These are phyloP conservation scores for Pseudogymnoascus sp. DNA, from an alignment of 2,329 filamentous ascomycete genomes.

Conservation along the genomic window DNA sequence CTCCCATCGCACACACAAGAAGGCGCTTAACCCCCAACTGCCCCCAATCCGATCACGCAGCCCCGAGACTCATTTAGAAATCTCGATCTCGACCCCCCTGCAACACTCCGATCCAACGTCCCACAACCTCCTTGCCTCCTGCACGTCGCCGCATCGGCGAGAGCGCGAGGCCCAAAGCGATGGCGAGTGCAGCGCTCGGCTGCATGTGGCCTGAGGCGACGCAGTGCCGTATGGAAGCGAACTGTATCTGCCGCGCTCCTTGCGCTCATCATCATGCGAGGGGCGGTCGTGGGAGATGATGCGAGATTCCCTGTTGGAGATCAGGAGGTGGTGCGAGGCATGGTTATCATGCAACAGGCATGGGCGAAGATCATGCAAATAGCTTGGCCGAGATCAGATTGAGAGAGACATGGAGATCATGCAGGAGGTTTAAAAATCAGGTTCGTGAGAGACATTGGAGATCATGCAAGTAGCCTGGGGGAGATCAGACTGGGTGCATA, in stretches of 20 bases:
- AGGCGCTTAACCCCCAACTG: not conserved
- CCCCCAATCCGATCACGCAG: not conserved
- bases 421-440: not conserved
- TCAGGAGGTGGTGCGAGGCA: not conserved
- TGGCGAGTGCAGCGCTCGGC: not conserved
- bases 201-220: not conserved
- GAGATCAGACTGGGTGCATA: not conserved
- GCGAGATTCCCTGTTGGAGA: not conserved
- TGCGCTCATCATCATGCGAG: not conserved
- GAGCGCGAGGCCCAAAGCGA: not conserved
- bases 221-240: not conserved
- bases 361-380: not conserved
- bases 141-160: not conserved
- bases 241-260: not conserved
- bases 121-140: not conserved
- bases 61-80: not conserved
- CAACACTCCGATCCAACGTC: not conserved
- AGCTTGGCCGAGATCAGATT: not conserved
- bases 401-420: not conserved
- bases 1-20: not conserved
- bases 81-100: constrained; percentile 1
- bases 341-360: not conserved
- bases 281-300: not conserved
- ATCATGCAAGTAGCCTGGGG: not conserved
- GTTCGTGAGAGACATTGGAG: not conserved